Conservation (phyloP, 1,139 yeast species). For the Arxiozyma telluris region DNA sequence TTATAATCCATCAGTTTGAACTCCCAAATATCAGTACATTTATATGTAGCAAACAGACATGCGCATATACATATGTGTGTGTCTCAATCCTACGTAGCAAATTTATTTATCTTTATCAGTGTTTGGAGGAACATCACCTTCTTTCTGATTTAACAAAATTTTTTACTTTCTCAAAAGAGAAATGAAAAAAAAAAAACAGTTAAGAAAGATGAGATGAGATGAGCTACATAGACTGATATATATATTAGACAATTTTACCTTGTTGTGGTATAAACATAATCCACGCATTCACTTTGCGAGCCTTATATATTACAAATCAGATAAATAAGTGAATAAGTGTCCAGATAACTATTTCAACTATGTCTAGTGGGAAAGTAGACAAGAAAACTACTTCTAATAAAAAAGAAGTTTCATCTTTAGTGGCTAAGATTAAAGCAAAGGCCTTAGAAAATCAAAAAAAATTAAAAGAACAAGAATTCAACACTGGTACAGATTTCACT, state of each 20-base stretch:
- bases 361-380: constrained; percentile 14
- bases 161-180: neutral
- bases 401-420: constrained; percentile 28
- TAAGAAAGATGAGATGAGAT: neutral
- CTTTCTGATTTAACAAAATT: neutral
- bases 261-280: too few relatives aligned
- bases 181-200: neutral
- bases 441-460: constrained; percentile 35
- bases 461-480: constrained; percentile 10
- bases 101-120: too few relatives aligned
- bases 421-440: constrained; percentile 44
- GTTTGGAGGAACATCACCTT: neutral
- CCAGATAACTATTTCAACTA: neutral
- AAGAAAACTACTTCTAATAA: constrained; percentile 19
- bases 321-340: neutral
- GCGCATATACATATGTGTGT: neutral
- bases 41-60: too few relatives aligned
- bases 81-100: too few relatives aligned
- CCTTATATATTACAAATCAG: neutral
- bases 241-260: too few relatives aligned
- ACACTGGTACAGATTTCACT: constrained; percentile 8
- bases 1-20: neutral
- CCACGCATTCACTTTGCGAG: too few relatives aligned
- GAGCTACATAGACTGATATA: neutral
- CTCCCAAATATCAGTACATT: too few relatives aligned